phyloP scores from a whole-genome alignment of 371 early-diverging fungal species.

The Mycotypha africana region DNA sequence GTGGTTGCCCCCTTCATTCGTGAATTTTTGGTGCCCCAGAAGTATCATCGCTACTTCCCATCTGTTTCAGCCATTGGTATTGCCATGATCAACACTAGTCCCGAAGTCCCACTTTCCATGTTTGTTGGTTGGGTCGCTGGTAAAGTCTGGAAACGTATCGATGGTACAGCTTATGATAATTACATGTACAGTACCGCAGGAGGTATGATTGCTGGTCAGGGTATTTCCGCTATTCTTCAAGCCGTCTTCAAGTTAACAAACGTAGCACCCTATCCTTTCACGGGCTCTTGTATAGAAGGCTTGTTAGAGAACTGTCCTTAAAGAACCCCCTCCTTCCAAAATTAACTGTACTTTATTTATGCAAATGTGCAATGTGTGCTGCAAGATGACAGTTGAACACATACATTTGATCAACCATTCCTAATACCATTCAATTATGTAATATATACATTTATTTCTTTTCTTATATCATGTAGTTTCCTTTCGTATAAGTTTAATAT shows the following conservation, averaged over 20 bases:
- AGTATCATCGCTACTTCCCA: conserved; percentile 50
- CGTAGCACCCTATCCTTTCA: conserved; percentile 17
- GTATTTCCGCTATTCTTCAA: conserved; percentile 63
- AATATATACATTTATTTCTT: too few relatives aligned
- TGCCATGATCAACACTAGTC: conserved; percentile 59
- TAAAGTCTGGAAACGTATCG: conserved; percentile 48
- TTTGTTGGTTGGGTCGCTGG: conserved; percentile 52
- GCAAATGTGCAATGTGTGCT: too few relatives aligned
- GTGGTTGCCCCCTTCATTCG: conserved; percentile 43
- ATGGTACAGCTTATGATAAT: conserved; percentile 36
- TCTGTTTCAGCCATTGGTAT: conserved; percentile 68
- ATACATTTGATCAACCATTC: too few relatives aligned
- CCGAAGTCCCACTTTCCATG: conserved; percentile 57
- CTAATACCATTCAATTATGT: too few relatives aligned
- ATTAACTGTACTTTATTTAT: too few relatives aligned
- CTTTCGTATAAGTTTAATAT: too few relatives aligned
- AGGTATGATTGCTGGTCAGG: conserved; percentile 74
- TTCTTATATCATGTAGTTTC: too few relatives aligned
- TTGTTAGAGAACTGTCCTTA: conserved; percentile 29
- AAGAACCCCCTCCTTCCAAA: too few relatives aligned
- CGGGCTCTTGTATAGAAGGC: conserved; percentile 31
- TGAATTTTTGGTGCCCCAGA: conserved; percentile 46
- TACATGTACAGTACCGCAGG: conserved; percentile 55
- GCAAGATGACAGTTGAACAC: too few relatives aligned
- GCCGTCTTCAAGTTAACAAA: conserved; percentile 48